Evolutionary conservation across 352 stramenopile species (phyloP).

Genomic region (Phytophthora sansomeana): DNA sequence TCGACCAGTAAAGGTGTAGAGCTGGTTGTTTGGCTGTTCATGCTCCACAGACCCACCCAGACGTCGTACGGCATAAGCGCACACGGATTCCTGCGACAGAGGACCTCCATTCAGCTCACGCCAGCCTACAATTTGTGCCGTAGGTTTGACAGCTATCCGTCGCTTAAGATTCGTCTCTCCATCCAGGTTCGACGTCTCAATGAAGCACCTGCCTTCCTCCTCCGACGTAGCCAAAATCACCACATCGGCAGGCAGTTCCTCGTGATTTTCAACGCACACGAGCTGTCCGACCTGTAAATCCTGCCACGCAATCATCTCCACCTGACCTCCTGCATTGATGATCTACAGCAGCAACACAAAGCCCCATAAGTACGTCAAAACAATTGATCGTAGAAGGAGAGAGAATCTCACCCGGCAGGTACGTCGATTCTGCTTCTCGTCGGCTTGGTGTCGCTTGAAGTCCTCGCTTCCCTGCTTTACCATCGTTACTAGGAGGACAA

Average conservation of each 20-base stretch:
- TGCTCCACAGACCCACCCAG: slow-evolving; percentile 66
- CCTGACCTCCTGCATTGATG: slow-evolving; percentile 49
- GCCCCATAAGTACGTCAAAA: neutral
- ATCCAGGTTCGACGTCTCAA: slow-evolving; percentile 90
- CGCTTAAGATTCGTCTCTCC: slow-evolving; percentile 92
- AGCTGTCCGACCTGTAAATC: slow-evolving; percentile 83
- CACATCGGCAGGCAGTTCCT: slow-evolving; percentile 91
- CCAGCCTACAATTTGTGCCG: slow-evolving; percentile 45
- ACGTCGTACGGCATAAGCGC: slow-evolving; percentile 27
- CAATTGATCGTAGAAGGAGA: neutral
- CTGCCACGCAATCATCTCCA: slow-evolving; percentile 67
- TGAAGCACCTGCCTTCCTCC: slow-evolving; percentile 79
- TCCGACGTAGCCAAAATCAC: slow-evolving; percentile 83
- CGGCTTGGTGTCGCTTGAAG: slow-evolving; percentile 69
- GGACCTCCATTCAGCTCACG: slow-evolving; percentile 33
- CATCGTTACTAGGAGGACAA: slow-evolving; percentile 82
- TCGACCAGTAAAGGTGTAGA: slow-evolving; percentile 79
- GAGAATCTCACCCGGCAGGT: slow-evolving; percentile 47
- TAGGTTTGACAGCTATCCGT: slow-evolving; percentile 56
- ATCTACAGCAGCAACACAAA: slow-evolving; percentile 38
- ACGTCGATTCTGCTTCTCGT: slow-evolving; percentile 71
- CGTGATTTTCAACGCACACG: slow-evolving; percentile 79
- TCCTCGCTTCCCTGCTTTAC: slow-evolving; percentile 80
- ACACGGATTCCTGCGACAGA: slow-evolving; percentile 48
- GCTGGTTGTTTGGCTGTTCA: slow-evolving; percentile 82